These are phyloP conservation scores for Solanum etuberosum DNA, from an alignment of 257 asterid species.

Conservation along the genomic window DNA sequence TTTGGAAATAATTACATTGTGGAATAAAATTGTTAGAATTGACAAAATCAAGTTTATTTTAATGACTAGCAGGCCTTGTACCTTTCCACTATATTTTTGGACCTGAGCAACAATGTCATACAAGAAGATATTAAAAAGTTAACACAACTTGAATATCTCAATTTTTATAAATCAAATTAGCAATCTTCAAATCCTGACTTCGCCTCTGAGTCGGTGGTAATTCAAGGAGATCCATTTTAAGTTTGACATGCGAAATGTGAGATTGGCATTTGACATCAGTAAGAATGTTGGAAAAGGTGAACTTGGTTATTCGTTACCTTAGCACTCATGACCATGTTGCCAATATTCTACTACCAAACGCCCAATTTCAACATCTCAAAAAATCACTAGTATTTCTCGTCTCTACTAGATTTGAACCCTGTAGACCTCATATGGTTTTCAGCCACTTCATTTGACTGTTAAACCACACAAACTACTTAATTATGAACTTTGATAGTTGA, in stretches of 20 bases:
- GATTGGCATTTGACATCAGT: neutral
- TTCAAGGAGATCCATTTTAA: neutral
- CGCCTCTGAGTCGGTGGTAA: neutral
- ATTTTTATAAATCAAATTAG: neutral
- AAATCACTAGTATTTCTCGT: neutral
- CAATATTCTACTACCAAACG: neutral
- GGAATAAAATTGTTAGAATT: neutral
- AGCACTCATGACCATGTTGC: neutral
- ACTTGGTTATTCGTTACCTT: neutral
- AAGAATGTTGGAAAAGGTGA: neutral
- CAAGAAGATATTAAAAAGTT: neutral
- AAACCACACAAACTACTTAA: neutral
- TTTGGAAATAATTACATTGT: neutral
- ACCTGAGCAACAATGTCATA: neutral
- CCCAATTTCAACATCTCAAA: neutral
- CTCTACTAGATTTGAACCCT: neutral
- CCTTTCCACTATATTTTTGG: neutral
- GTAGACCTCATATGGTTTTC: neutral
- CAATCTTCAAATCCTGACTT: neutral
- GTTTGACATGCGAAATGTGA: neutral
- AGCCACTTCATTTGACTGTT: neutral
- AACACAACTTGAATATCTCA: neutral
- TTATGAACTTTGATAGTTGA: neutral
- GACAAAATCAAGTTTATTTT: neutral
- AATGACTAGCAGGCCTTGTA: neutral